Evolutionary conservation across 495 filamentous ascomycete species (phyloP).

Genomic region (Diplogelasinospora grovesii): DNA sequence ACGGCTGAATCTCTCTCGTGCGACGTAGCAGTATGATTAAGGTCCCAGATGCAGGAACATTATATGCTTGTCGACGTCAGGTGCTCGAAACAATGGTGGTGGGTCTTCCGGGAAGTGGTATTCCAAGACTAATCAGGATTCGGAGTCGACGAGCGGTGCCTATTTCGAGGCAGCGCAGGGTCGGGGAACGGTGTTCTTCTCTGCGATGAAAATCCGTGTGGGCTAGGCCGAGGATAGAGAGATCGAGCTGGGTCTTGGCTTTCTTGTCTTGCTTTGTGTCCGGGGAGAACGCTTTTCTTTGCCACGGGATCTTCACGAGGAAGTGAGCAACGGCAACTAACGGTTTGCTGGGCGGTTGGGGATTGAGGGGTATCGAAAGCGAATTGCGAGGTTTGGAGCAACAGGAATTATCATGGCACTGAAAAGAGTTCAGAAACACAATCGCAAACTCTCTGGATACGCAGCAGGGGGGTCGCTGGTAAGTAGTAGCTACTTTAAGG

Average conservation of each 20-base stretch:
- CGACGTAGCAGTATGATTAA: slow-evolving; percentile 1
- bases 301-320: too few relatives aligned
- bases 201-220: too few relatives aligned
- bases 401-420: neutral
- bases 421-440: neutral
- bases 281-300: too few relatives aligned
- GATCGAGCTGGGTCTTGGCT: neutral
- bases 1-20: slow-evolving; percentile 1
- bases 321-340: neutral
- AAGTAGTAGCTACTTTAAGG: too few relatives aligned
- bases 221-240: too few relatives aligned
- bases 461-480: too few relatives aligned
- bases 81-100: slow-evolving; percentile 6
- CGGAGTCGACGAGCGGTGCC: too few relatives aligned
- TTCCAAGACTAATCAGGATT: slow-evolving; percentile 2
- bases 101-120: slow-evolving; percentile 7
- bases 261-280: neutral
- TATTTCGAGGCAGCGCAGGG: too few relatives aligned
- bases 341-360: too few relatives aligned
- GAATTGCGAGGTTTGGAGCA: neutral
- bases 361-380: slow-evolving; percentile 11
- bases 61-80: slow-evolving; percentile 2
- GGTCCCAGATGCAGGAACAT: slow-evolving; percentile 7
- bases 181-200: too few relatives aligned
- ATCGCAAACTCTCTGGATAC: neutral